phyloP scores from a whole-genome alignment of 148 eudicot genomes.

The Chenopodium formosanum region DNA sequence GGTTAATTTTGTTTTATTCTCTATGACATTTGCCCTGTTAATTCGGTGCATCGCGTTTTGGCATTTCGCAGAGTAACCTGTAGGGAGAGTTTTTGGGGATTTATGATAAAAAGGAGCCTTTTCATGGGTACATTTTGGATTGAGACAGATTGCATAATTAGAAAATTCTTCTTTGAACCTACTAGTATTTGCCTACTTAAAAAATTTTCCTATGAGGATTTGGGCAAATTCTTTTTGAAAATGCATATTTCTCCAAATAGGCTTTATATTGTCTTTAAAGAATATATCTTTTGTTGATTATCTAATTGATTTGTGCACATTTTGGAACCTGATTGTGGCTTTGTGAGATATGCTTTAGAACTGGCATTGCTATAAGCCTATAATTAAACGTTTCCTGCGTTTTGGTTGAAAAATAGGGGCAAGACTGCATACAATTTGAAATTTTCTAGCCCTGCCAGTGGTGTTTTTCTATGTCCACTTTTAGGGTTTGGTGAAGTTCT shows the following conservation, averaged over 20 bases:
- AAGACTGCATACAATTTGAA: not conserved
- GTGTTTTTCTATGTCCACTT: not conserved
- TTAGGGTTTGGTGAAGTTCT: not conserved
- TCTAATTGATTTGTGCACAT: not conserved
- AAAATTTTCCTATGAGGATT: not conserved
- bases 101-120: not conserved
- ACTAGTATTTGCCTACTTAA: not conserved
- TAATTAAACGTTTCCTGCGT: not conserved
- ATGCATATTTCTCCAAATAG: not conserved
- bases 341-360: not conserved
- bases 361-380: not conserved
- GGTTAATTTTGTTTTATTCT: not conserved
- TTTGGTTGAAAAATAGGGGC: not conserved
- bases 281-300: not conserved
- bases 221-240: not conserved
- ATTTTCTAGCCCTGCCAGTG: not conserved
- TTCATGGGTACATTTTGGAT: not conserved
- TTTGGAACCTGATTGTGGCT: not conserved
- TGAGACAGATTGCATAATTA: not conserved
- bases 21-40: not conserved
- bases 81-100: not conserved
- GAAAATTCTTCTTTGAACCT: too few species aligned
- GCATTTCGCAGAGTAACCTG: too few species aligned
- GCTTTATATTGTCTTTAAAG: not conserved
- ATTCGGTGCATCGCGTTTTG: not conserved